phyloP scores from a whole-genome alignment of 1,284 basidiomycete species.

The Naganishia cerealis region DNA sequence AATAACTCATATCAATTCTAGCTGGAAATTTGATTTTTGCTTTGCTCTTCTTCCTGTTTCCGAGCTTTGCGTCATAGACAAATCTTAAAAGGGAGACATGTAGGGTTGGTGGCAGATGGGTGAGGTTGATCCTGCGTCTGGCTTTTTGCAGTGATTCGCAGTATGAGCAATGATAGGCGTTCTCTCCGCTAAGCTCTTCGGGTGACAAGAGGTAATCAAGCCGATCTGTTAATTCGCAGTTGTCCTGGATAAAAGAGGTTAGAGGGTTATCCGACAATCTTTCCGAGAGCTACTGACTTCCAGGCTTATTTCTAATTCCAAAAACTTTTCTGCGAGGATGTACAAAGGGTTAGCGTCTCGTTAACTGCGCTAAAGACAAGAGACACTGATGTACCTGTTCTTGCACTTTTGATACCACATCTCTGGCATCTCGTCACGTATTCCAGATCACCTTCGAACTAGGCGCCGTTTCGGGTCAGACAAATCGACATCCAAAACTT shows the following conservation, averaged over 20 bases:
- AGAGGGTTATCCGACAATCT: not conserved
- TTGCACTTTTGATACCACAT: constrained; percentile 67
- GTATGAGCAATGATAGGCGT: constrained; percentile 76
- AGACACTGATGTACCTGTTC: constrained; percentile 52
- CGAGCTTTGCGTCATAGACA: constrained; percentile 72
- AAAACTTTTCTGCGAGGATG: constrained; percentile 57
- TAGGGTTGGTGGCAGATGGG: constrained; percentile 70
- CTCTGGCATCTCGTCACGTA: constrained; percentile 73
- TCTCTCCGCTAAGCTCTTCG: constrained; percentile 75
- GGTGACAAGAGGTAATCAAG: constrained; percentile 64
- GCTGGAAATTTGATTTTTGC: constrained; percentile 71
- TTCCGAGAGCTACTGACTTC: constrained; percentile 57
- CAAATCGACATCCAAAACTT: not conserved
- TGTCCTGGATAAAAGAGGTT: constrained; percentile 58
- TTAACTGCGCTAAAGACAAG: not conserved
- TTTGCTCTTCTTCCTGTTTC: constrained; percentile 80
- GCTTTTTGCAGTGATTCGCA: constrained; percentile 74
- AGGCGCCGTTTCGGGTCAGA: constrained; percentile 24
- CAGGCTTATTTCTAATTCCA: constrained; percentile 81
- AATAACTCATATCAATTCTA: constrained; percentile 69
- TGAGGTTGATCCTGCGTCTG: constrained; percentile 68
- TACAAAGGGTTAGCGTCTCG: not conserved
- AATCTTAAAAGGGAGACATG: constrained; percentile 88
- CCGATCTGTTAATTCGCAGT: constrained; percentile 66
- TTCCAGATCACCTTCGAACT: constrained; percentile 81